Base-by-base conservation (phyloP, 352 stramenopile genomes). In the Phytophthora cactorum region DNA sequence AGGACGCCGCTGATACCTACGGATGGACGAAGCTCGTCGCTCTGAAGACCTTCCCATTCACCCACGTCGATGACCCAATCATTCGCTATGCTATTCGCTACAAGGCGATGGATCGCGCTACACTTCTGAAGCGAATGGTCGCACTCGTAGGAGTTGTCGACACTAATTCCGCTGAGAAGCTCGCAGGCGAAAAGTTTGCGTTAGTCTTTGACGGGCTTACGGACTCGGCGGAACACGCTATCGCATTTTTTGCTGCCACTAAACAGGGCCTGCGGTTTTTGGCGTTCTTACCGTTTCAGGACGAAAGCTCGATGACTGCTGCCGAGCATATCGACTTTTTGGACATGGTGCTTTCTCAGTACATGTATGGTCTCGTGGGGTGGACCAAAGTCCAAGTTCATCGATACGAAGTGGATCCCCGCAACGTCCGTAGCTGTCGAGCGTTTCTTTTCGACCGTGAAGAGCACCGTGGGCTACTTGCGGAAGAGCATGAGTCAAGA, bases 1-100 rank as follows among this genome's bases (percentile, higher is more conserved):
- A 62, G 44, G 29, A 53, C 17, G 34, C 36, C 15, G 46, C 45
- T 5, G 44, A 57, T 28, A 57, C 57, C 6, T 64, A 52, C 57
- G 46, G 57, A 10, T 64, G 57, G 57, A 12, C 9, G 1, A 57
- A 51, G 15, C 25, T 64, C 2, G 36, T 57, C 15, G 44, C 46
- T 12, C 29, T 55, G 3, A 63, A 63, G 34, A 63, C 50, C 32
- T 57, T 56, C 10, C 45, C 56, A 0, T 51, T 55, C 31, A 5
- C 32, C 1, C 56, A 56, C 15, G 22, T 64, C 1, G 57, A 64
- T 5, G 57, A 64, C 36, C 25, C 36, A 7, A 9, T 47, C 0
- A 59, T 59, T 27, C 25, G 38, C 7, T 3, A 28, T 17, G 36
- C 39, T 4, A 11, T 53, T 31, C 14, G 58, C 9, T 59, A 46